Conservation (phyloP, 257 asterid genomes). For the Cruciata laevipes region DNA sequence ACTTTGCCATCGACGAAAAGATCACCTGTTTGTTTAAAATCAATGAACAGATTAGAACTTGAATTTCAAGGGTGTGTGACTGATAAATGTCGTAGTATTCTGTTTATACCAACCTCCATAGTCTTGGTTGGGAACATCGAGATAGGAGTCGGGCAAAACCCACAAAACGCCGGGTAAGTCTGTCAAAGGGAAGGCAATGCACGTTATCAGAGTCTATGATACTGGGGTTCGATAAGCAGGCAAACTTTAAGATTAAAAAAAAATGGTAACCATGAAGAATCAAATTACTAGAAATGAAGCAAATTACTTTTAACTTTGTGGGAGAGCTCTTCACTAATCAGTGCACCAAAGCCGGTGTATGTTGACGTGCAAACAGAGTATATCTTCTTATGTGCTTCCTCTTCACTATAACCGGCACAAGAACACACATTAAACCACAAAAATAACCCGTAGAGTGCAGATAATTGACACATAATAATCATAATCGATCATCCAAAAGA, state of each 20-base stretch:
- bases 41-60: background rate
- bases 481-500: background rate
- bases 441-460: background rate
- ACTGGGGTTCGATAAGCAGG: no score
- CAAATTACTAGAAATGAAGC: background rate
- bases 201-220: constrained; percentile 5
- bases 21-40: constrained; percentile 50
- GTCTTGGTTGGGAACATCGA: constrained; percentile 78
- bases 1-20: constrained; percentile 73
- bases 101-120: constrained; percentile 58
- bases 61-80: background rate
- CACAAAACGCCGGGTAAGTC: constrained; percentile 69
- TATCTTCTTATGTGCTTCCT: constrained; percentile 89
- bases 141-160: constrained; percentile 89
- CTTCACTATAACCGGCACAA: constrained; percentile 56
- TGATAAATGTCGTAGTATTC: constrained; percentile 5
- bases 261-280: background rate
- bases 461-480: background rate
- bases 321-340: constrained; percentile 82
- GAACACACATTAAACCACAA: background rate
- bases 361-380: constrained; percentile 81
- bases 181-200: constrained; percentile 19
- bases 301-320: constrained; percentile 76
- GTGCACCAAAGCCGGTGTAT: constrained; percentile 80
- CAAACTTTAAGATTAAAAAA: background rate